Conservation (phyloP, 2,329 filamentous ascomycete species). For the Parastagonospora avenae region DNA sequence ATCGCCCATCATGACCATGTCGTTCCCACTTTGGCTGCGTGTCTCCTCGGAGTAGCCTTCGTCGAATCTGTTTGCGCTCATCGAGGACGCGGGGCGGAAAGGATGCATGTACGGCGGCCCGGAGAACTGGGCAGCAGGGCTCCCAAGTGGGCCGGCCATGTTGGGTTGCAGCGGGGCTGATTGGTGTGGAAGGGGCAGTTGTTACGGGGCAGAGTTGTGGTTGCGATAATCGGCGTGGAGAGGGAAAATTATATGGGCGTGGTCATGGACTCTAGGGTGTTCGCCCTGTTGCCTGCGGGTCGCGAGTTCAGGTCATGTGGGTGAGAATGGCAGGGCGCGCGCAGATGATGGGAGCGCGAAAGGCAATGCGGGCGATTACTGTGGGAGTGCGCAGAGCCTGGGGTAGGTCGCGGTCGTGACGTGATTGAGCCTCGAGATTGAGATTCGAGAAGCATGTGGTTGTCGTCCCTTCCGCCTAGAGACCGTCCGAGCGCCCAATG, state of each 20-base stretch:
- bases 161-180: background rate
- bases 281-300: constrained; percentile 4
- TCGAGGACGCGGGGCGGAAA: constrained; percentile 43
- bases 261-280: constrained; percentile 5
- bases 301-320: background rate
- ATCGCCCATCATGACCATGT: constrained; percentile 47
- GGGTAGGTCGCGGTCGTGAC: background rate
- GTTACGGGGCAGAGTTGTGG: background rate
- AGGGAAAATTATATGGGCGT: background rate
- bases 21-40: constrained; percentile 54
- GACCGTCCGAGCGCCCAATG: background rate
- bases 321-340: background rate
- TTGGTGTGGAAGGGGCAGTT: background rate
- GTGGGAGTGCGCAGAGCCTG: background rate
- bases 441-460: background rate
- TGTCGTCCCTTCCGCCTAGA: constrained; percentile 2
- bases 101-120: constrained; percentile 42
- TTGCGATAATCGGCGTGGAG: background rate
- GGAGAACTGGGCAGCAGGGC: constrained; percentile 32
- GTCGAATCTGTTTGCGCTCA: constrained; percentile 61
- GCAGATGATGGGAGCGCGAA: background rate
- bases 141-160: constrained; percentile 41
- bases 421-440: background rate
- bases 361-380: background rate
- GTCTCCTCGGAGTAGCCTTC: constrained; percentile 87